These are phyloP conservation scores for Alternaria brassicicola DNA, from an alignment of 2,329 filamentous ascomycete genomes.

Conservation along the genomic window DNA sequence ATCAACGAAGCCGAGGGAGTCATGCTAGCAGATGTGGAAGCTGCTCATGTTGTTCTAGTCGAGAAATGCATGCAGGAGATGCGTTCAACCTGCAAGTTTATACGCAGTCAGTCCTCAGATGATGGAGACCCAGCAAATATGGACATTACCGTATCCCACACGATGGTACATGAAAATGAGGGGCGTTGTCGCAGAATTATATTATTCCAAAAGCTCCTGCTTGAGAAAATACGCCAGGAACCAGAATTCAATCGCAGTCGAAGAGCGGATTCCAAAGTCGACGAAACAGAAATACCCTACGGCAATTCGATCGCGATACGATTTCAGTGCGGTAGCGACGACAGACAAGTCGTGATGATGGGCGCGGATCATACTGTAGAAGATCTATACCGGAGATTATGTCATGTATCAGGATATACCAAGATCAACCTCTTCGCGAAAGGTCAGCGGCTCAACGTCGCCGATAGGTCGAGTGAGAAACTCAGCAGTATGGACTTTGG, in stretches of 20 bases:
- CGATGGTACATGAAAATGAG: constrained; percentile 37
- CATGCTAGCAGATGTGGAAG: constrained; percentile 56
- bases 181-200: constrained; percentile 42
- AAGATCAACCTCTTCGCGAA: constrained; percentile 76
- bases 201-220: constrained; percentile 43
- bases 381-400: constrained; percentile 70
- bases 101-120: constrained; percentile 14
- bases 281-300: constrained; percentile 58
- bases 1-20: constrained; percentile 45
- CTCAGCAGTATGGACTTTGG: constrained; percentile 61
- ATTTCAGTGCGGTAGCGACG: constrained; percentile 68
- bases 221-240: constrained; percentile 38
- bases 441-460: constrained; percentile 69
- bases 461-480: constrained; percentile 62
- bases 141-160: constrained; percentile 20
- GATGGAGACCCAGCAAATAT: constrained; percentile 9
- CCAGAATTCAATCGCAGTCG: constrained; percentile 41
- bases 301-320: constrained; percentile 71
- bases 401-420: constrained; percentile 73
- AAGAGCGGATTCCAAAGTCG: constrained; percentile 45
- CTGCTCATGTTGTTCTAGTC: constrained; percentile 72
- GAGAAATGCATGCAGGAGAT: constrained; percentile 73
- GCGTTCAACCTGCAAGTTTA: constrained; percentile 24
- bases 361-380: constrained; percentile 73
- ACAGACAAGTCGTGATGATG: constrained; percentile 67